Conservation (phyloP, 2,329 filamentous ascomycete species). For the Elsinoe australis region DNA sequence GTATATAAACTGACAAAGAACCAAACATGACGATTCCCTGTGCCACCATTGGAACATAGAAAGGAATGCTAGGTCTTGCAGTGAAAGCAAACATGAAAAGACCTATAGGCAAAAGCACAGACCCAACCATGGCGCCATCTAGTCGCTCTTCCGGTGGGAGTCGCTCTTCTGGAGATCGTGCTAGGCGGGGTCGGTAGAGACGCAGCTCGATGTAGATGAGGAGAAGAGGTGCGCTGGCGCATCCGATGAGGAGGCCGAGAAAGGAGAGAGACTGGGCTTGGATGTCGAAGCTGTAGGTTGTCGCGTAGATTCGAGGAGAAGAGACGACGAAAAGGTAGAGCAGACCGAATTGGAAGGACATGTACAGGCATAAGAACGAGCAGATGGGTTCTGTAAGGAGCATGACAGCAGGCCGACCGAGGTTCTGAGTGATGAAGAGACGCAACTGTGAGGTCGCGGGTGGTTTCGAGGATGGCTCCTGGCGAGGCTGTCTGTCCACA, state of each 20-base stretch:
- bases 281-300: constrained; percentile 6
- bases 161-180: constrained; percentile 34
- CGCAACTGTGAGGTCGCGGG: constrained; percentile 44
- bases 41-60: constrained; percentile 8
- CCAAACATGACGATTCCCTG: constrained; percentile 26
- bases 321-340: constrained; percentile 16
- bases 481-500: too few relatives aligned
- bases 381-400: constrained; percentile 44
- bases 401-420: constrained; percentile 37
- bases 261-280: constrained; percentile 28
- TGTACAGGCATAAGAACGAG: constrained; percentile 48
- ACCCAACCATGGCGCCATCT: constrained; percentile 44
- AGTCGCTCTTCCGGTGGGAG: constrained; percentile 44
- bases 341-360: constrained; percentile 29
- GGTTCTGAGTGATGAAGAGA: constrained; percentile 45
- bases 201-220: constrained; percentile 42
- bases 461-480: constrained; percentile 41
- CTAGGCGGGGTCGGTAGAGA: constrained; percentile 44
- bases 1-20: constrained; percentile 28
- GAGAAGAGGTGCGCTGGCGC: constrained; percentile 35
- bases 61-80: constrained; percentile 22
- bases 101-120: constrained; percentile 42
- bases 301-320: constrained; percentile 10
- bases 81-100: constrained; percentile 41
- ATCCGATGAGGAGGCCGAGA: constrained; percentile 23